phyloP scores from a whole-genome alignment of 73 alveolate species.

The Paramecium octaurelia region DNA sequence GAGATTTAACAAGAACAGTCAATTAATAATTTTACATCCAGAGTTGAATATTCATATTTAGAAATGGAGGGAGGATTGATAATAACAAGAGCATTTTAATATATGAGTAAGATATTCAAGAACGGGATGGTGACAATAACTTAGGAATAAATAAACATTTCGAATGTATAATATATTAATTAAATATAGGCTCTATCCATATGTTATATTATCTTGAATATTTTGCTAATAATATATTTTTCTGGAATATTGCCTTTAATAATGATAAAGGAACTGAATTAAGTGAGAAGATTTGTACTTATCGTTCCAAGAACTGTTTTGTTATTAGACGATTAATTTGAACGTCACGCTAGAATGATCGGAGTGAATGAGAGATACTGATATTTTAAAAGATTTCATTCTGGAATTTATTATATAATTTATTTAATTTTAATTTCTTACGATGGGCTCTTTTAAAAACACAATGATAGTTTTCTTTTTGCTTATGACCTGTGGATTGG shows the following conservation, averaged over 20 bases:
- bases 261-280: background rate
- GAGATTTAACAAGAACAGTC: background rate
- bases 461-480: background rate
- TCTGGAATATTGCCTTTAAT: background rate
- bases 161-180: background rate
- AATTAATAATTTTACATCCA: background rate
- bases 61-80: conserved; percentile 29
- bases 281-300: background rate
- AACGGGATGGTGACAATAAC: background rate
- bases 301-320: background rate
- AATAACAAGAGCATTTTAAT: background rate
- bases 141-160: background rate
- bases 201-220: background rate
- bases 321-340: background rate
- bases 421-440: background rate
- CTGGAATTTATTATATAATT: background rate
- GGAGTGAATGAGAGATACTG: background rate
- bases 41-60: background rate
- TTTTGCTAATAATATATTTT: background rate
- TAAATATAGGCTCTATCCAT: background rate
- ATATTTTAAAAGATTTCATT: background rate
- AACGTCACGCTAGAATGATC: background rate
- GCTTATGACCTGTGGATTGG: background rate
- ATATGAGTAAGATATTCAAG: background rate
- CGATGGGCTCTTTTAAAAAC: background rate